Evolutionary conservation across 495 filamentous ascomycete species (phyloP).

Genomic region (Lasiosphaeria ovina): DNA sequence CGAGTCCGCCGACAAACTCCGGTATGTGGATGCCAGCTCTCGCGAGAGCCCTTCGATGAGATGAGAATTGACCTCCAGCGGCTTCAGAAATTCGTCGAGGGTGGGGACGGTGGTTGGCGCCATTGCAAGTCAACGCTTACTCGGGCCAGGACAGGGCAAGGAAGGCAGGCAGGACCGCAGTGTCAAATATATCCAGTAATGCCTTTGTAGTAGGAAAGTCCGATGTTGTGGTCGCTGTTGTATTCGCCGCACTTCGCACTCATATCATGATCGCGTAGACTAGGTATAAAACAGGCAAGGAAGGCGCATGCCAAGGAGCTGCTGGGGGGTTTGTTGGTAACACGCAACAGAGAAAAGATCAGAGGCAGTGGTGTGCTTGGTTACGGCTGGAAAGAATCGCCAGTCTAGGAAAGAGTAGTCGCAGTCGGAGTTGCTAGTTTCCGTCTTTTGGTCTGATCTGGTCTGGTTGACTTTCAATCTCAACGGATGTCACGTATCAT

Average conservation of each 20-base stretch:
- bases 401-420: background rate
- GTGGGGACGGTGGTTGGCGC: conserved; percentile 7
- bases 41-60: conserved; percentile 59
- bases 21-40: conserved; percentile 60
- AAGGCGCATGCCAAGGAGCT: too few species aligned
- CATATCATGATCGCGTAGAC: background rate
- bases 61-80: conserved; percentile 41
- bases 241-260: background rate
- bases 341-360: too few species aligned
- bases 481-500: background rate
- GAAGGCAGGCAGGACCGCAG: too few species aligned
- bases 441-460: background rate
- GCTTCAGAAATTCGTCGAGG: conserved; percentile 44
- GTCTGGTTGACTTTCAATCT: too few species aligned
- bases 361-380: too few species aligned
- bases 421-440: background rate
- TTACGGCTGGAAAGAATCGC: too few species aligned
- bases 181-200: too few species aligned
- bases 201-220: background rate
- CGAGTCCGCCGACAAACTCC: conserved; percentile 61
- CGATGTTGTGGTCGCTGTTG: background rate
- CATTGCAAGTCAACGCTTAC: background rate
- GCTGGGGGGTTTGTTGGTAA: too few species aligned
- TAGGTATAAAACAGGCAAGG: background rate
- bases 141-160: too few species aligned